Conservation (phyloP, 352 stramenopile genomes). For the Globisporangium irregulare region DNA sequence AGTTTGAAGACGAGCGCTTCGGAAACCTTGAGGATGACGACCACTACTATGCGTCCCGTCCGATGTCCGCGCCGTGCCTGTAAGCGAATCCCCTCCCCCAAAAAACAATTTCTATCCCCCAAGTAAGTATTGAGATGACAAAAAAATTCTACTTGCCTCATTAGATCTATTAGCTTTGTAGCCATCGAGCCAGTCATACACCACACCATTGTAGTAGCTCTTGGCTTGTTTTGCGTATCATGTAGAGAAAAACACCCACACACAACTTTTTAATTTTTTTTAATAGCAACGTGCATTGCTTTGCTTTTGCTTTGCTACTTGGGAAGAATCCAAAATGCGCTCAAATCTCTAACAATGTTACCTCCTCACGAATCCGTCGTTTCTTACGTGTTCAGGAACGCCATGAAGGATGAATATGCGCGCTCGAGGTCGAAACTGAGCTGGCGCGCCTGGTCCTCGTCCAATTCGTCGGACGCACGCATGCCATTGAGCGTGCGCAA, state of each 20-base stretch:
- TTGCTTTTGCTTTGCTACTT: neutral
- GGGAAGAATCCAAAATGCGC: neutral
- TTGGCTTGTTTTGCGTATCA: neutral
- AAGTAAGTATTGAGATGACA: constrained; percentile 14
- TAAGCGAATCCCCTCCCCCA: constrained; percentile 1
- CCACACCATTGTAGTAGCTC: neutral
- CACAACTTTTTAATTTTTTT: constrained; percentile 5
- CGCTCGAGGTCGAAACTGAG: constrained; percentile 95
- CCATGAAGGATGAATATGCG: constrained; percentile 94
- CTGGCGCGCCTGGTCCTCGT: constrained; percentile 94
- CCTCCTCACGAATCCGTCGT: neutral
- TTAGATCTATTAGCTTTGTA: neutral
- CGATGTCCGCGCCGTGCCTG: constrained; percentile 17
- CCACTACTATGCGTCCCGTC: constrained; percentile 19
- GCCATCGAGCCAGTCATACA: neutral
- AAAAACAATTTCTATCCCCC: neutral
- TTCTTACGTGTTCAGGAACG: constrained; percentile 78
- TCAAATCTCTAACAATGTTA: constrained; percentile 7
- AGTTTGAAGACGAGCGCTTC: constrained; percentile 16
- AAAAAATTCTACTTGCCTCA: neutral
- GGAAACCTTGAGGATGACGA: constrained; percentile 18
- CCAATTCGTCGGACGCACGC: constrained; percentile 94
- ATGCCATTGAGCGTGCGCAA: constrained; percentile 95
- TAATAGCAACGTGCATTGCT: neutral
- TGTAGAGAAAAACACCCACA: neutral